Evolutionary conservation across 805 yeast species (phyloP).

Genomic region (Pichia heedii): DNA sequence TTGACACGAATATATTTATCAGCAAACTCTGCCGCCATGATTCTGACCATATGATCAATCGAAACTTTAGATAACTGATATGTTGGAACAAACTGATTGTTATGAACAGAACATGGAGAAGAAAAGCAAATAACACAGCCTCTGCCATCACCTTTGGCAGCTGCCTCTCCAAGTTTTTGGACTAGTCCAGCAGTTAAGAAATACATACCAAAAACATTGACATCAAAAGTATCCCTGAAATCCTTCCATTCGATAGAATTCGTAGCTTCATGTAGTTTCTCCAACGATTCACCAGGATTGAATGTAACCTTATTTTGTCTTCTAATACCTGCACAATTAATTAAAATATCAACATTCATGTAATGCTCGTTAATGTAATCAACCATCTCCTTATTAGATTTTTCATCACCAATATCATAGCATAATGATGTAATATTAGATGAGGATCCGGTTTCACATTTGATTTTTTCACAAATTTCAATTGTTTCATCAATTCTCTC

Average conservation of each 20-base stretch:
- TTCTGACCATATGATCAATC: constrained; percentile 20
- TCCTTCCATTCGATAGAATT: constrained; percentile 17
- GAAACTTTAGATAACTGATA: constrained; percentile 18
- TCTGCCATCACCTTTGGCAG: constrained; percentile 16
- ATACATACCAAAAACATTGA: constrained; percentile 20
- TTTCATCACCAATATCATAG: constrained; percentile 15
- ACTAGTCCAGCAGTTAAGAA: constrained; percentile 18
- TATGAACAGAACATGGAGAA: constrained; percentile 18
- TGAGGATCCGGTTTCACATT: constrained; percentile 12
- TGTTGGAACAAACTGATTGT: constrained; percentile 19
- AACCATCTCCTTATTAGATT: constrained; percentile 15
- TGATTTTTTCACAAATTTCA: constrained; percentile 10
- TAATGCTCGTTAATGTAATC: constrained; percentile 13
- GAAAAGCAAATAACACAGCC: constrained; percentile 19
- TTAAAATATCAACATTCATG: constrained; percentile 15
- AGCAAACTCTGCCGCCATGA: constrained; percentile 21
- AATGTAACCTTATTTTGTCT: constrained; percentile 15
- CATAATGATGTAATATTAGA: constrained; percentile 14
- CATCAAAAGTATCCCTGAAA: constrained; percentile 17
- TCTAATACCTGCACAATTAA: constrained; percentile 19
- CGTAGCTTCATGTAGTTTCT: constrained; percentile 15
- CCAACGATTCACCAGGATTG: constrained; percentile 15
- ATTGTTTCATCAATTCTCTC: constrained; percentile 16
- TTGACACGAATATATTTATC: constrained; percentile 19
- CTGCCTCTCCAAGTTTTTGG: constrained; percentile 18